A percentile compares a stretch with the other conserved stretches of the same genome.
Evolutionary conservation across 73 alveolate species (phyloP).

Genomic region (Symbiodinium natans): DNA sequence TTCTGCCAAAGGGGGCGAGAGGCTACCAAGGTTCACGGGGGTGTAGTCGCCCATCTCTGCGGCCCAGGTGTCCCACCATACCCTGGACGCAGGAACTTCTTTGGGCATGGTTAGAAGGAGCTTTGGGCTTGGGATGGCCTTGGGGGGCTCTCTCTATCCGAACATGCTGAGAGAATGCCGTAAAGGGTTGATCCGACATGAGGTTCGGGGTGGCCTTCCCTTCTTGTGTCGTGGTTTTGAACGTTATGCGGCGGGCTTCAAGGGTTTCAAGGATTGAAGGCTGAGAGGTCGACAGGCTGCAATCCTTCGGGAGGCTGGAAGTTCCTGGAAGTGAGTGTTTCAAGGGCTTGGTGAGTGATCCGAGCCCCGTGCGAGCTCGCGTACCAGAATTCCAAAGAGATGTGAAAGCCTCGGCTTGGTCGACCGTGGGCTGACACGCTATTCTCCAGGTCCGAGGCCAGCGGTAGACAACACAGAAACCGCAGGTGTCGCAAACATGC

Average conservation of each 20-base stretch:
- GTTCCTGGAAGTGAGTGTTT: too few relatives aligned
- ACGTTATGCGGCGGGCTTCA: too few relatives aligned
- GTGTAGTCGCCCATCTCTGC: slow-evolving; percentile 39
- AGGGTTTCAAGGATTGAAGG: too few relatives aligned
- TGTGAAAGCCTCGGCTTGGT: not conserved
- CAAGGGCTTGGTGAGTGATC: not conserved
- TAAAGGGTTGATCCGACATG: not conserved
- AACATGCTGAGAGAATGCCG: too few relatives aligned
- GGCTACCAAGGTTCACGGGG: slow-evolving; percentile 50
- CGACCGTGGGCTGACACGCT: not conserved
- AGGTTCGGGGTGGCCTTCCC: too few relatives aligned
- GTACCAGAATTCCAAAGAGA: slow-evolving; percentile 56
- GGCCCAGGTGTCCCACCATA: not conserved
- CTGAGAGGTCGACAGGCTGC: too few relatives aligned
- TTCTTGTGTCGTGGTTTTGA: too few relatives aligned
- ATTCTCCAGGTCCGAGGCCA: not conserved
- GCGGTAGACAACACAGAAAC: not conserved
- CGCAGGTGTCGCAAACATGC: not conserved
- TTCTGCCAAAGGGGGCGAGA: not conserved
- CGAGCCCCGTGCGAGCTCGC: not conserved
- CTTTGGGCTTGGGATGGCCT: too few relatives aligned
- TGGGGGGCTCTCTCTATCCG: too few relatives aligned
- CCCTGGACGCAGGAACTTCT: not conserved
- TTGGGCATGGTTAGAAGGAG: too few relatives aligned
- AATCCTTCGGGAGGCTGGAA: too few relatives aligned